A percentile compares a stretch with the other conserved stretches of the same genome.
These are phyloP conservation scores for Skeletonema potamos DNA, from an alignment of 108 stramenopile species.

Conservation along the genomic window DNA sequence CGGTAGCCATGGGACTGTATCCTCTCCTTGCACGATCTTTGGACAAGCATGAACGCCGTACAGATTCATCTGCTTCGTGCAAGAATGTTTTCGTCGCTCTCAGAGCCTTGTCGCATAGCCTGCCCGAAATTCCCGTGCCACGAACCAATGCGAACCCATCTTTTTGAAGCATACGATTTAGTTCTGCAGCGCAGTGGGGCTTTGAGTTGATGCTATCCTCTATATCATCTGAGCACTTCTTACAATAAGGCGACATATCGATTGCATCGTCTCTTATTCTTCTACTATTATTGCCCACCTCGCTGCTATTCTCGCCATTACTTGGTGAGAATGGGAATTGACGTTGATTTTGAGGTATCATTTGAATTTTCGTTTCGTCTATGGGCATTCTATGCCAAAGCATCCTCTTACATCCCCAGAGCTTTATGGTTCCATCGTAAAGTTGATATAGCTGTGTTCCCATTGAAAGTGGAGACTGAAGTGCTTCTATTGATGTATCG, in stretches of 20 bases:
- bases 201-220: background rate
- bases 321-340: constrained; percentile 76
- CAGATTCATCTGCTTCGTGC: constrained; percentile 64
- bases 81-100: constrained; percentile 50
- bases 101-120: constrained; percentile 56
- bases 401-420: constrained; percentile 72
- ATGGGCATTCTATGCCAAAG: constrained; percentile 80
- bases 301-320: background rate
- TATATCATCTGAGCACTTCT: background rate
- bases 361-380: constrained; percentile 61
- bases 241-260: constrained; percentile 55
- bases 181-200: constrained; percentile 28
- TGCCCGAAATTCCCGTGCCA: constrained; percentile 33
- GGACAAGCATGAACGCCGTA: constrained; percentile 62
- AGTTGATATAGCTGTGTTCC: constrained; percentile 77
- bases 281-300: constrained; percentile 5
- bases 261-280: constrained; percentile 32
- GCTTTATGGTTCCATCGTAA: constrained; percentile 80
- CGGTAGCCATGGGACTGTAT: constrained; percentile 67
- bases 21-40: constrained; percentile 74
- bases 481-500: constrained; percentile 63
- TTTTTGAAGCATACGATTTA: constrained; percentile 38
- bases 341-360: constrained; percentile 47
- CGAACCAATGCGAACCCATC: constrained; percentile 64
- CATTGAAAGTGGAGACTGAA: constrained; percentile 70